phyloP scores from a whole-genome alignment of 495 filamentous ascomycete genomes.

The Evernia prunastri region DNA sequence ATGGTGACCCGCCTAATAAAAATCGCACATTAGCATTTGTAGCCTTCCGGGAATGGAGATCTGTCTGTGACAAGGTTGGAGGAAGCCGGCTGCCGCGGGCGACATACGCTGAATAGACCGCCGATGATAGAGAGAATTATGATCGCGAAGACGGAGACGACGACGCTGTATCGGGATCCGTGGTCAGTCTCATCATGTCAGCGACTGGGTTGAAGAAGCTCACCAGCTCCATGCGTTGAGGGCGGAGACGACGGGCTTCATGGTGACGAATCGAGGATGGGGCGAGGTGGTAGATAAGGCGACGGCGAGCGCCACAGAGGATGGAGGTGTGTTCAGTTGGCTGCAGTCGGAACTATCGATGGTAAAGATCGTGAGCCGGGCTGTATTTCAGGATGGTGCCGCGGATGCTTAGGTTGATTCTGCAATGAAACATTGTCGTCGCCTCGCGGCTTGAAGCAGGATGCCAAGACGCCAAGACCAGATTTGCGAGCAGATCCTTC shows the following conservation, averaged over 20 bases:
- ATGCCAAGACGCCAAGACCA: neutral
- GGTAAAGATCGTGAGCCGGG: neutral
- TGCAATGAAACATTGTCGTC: neutral
- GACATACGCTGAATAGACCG: slow-evolving; percentile 61
- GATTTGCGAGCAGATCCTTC: neutral
- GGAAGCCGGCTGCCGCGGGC: neutral
- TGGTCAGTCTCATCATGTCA: neutral
- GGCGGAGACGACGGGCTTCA: slow-evolving; percentile 87
- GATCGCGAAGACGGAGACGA: slow-evolving; percentile 84
- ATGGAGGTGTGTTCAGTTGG: neutral
- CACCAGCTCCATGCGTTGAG: slow-evolving; percentile 95
- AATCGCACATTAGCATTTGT: neutral
- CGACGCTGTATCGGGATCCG: slow-evolving; percentile 49
- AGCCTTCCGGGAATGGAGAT: neutral
- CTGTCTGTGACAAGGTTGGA: neutral
- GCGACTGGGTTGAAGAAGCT: slow-evolving; percentile 14
- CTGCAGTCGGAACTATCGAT: neutral
- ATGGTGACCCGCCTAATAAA: slow-evolving; percentile 57
- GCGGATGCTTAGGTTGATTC: neutral
- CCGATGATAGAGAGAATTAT: slow-evolving; percentile 81
- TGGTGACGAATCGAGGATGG: slow-evolving; percentile 40
- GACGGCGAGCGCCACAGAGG: slow-evolving; percentile 4
- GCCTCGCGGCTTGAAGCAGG: neutral
- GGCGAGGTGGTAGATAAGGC: neutral
- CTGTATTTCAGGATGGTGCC: neutral